Conservation (phyloP, 2,329 filamentous ascomycete genomes). For the Aspergillus awamori region DNA sequence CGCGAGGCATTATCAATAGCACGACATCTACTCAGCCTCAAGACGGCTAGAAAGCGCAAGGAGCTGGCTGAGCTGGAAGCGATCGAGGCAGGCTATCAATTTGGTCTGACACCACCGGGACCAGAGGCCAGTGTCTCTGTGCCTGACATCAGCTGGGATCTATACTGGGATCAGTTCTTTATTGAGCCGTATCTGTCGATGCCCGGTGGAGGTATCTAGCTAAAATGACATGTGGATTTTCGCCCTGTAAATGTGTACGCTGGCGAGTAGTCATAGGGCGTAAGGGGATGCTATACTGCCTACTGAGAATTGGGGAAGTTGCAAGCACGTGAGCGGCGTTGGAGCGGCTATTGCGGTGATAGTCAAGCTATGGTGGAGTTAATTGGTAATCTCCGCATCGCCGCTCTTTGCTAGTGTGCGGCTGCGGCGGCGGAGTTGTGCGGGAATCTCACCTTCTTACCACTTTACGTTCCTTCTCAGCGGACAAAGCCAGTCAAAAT, state of each 20-base stretch:
- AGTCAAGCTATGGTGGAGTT: constrained; percentile 20
- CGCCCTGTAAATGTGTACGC: not conserved
- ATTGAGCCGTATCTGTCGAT: constrained; percentile 35
- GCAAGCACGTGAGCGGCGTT: constrained; percentile 9
- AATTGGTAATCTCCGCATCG: constrained; percentile 11
- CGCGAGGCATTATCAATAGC: constrained; percentile 33
- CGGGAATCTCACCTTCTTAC: constrained; percentile 1
- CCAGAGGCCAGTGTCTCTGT: constrained; percentile 15
- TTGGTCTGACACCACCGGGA: constrained; percentile 15
- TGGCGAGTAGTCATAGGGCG: too few relatives aligned
- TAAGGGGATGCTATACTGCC: too few relatives aligned
- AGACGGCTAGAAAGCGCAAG: constrained; percentile 33
- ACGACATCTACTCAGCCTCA: constrained; percentile 32
- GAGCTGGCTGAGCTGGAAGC: constrained; percentile 33
- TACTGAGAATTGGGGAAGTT: too few relatives aligned
- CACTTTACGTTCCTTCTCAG: too few relatives aligned
- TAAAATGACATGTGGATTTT: constrained; percentile 11
- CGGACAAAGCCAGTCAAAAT: too few relatives aligned
- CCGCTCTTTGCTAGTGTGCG: constrained; percentile 11
- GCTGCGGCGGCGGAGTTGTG: constrained; percentile 22
- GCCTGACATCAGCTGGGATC: constrained; percentile 28
- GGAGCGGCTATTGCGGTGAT: constrained; percentile 20
- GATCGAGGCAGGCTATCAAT: constrained; percentile 28
- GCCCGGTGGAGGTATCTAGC: constrained; percentile 24
- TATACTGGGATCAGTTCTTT: constrained; percentile 37